phyloP scores from a whole-genome alignment of 2,329 filamentous ascomycete species.

The Hymenoscyphus fructigenus region DNA sequence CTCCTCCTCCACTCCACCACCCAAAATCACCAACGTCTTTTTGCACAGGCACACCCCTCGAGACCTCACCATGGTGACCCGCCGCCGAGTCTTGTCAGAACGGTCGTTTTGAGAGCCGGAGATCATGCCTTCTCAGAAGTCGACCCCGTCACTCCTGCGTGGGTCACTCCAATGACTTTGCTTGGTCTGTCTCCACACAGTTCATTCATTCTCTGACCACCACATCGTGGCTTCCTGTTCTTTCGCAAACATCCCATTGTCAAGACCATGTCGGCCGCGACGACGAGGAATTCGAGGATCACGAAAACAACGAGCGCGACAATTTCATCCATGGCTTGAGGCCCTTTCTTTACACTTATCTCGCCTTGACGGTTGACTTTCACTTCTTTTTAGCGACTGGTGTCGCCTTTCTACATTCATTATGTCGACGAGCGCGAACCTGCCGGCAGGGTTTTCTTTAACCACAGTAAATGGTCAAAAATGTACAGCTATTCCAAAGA shows the following conservation, averaged over 20 bases:
- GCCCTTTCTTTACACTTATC: slow-evolving; percentile 20
- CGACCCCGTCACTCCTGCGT: not conserved
- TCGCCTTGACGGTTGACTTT: slow-evolving; percentile 31
- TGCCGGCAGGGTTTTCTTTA: slow-evolving; percentile 48
- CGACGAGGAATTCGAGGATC: slow-evolving; percentile 12
- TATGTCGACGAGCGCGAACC: slow-evolving; percentile 43
- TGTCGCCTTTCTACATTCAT: slow-evolving; percentile 31
- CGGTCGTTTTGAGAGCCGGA: slow-evolving; percentile 15
- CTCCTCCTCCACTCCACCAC: not conserved
- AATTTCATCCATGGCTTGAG: slow-evolving; percentile 29
- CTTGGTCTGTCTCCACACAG: not conserved
- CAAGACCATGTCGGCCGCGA: slow-evolving; percentile 23
- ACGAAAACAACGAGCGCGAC: not conserved
- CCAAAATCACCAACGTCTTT: not conserved
- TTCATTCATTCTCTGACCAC: not conserved
- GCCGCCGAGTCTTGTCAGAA: slow-evolving; percentile 27
- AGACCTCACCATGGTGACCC: slow-evolving; percentile 11
- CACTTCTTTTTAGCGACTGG: slow-evolving; percentile 29
- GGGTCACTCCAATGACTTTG: too few relatives aligned
- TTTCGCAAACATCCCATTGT: slow-evolving; percentile 28
- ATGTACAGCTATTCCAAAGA: slow-evolving; percentile 54
- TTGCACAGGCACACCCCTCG: slow-evolving; percentile 13
- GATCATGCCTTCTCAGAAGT: slow-evolving; percentile 1
- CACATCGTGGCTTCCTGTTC: slow-evolving; percentile 20
- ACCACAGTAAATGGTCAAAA: slow-evolving; percentile 50